Percentiles rank a stretch among this genome's conserved stretches.
These are phyloP conservation scores for Pachysandra terminalis DNA, from an alignment of 164 flowering plant genomes.

Conservation along the genomic window DNA sequence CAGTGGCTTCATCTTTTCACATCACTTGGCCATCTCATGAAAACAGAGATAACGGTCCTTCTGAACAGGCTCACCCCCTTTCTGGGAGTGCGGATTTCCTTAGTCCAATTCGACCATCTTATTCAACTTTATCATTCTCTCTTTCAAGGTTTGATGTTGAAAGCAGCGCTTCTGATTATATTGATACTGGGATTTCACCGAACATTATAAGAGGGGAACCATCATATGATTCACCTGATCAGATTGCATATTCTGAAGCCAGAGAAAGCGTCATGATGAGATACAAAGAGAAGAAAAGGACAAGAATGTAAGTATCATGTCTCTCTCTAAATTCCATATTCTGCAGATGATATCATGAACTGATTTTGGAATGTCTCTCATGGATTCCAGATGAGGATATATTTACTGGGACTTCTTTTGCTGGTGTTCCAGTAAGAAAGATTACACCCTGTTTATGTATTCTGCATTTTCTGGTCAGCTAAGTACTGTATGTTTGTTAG, in stretches of 20 bases:
- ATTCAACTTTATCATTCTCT: conserved; percentile 34
- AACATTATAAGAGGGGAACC: conserved; percentile 16
- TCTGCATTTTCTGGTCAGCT: not conserved
- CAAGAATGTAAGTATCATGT: conserved; percentile 35
- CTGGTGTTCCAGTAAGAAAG: too few relatives aligned
- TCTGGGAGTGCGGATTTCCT: conserved; percentile 16
- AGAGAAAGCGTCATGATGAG: conserved; percentile 34
- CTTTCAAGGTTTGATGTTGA: conserved; percentile 42
- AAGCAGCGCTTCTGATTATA: conserved; percentile 31
- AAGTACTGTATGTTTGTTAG: not conserved
- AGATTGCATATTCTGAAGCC: conserved; percentile 23
- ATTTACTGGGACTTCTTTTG: too few relatives aligned
- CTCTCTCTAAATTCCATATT: not conserved
- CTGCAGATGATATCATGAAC: not conserved
- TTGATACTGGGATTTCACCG: conserved; percentile 36
- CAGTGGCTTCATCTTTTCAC: conserved; percentile 24
- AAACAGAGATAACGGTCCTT: conserved; percentile 18
- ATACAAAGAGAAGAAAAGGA: conserved; percentile 49
- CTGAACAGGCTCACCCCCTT: conserved; percentile 15
- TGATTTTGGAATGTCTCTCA: not conserved
- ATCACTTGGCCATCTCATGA: conserved; percentile 6
- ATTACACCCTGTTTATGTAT: not conserved
- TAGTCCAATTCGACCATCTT: conserved; percentile 17
- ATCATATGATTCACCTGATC: conserved; percentile 21
- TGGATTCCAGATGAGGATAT: too few relatives aligned